phyloP scores from a whole-genome alignment of 2,329 filamentous ascomycete species.

The Epichloe baconii region DNA sequence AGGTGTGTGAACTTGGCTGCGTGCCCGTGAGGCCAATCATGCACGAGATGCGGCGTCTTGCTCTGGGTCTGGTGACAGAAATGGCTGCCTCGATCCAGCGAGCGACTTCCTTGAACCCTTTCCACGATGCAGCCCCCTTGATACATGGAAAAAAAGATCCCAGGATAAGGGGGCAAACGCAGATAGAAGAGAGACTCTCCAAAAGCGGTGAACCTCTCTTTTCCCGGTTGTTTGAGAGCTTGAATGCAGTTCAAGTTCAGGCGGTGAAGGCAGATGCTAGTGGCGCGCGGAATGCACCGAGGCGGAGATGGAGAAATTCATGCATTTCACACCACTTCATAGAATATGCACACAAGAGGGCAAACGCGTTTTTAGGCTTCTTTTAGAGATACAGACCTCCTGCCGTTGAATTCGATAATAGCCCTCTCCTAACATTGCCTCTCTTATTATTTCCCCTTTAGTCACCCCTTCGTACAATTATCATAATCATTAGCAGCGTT shows the following conservation, averaged over 20 bases:
- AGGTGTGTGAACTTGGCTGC: not conserved
- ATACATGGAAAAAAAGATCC: no score
- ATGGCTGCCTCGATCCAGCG: not conserved
- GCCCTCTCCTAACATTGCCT: no score
- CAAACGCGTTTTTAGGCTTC: no score
- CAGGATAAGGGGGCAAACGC: no score
- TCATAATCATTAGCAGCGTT: no score
- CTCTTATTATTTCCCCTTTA: no score
- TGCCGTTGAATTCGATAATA: no score
- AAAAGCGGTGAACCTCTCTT: not conserved
- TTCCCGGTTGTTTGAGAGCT: not conserved
- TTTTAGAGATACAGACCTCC: no score
- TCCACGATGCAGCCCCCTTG: not conserved
- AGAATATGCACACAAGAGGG: no score
- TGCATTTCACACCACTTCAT: no score
- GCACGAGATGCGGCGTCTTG: not conserved
- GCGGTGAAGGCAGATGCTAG: not conserved
- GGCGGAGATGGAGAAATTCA: not conserved
- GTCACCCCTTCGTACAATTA: no score
- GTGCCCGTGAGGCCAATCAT: slow-evolving; percentile 3
- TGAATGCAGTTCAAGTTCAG: not conserved
- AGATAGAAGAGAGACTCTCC: no score
- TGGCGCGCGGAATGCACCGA: not conserved
- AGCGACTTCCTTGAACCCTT: not conserved
- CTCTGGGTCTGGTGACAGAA: not conserved